A percentile compares a stretch with the other conserved stretches of the same genome.
These are phyloP conservation scores for Talaromyces verruculosus DNA, from an alignment of 2,329 filamentous ascomycete genomes.

Conservation along the genomic window DNA sequence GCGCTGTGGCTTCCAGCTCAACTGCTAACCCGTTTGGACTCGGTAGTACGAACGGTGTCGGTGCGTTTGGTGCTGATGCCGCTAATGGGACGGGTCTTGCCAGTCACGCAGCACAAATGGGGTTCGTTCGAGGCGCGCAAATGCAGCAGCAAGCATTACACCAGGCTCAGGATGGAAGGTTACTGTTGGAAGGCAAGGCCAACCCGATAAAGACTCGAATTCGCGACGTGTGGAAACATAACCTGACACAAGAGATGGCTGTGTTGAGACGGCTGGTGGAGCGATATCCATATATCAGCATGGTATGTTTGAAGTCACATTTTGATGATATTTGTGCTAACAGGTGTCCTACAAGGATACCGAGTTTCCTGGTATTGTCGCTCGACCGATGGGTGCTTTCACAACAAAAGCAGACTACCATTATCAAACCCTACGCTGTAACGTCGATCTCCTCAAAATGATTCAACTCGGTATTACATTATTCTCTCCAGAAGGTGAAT, in stretches of 20 bases:
- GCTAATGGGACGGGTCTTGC: conserved; percentile 68
- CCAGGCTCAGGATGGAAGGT: conserved; percentile 53
- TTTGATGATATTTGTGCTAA: background rate
- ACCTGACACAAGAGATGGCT: conserved; percentile 87
- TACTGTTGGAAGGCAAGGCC: conserved; percentile 56
- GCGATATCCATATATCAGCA: conserved; percentile 92
- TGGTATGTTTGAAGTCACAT: conserved; percentile 63
- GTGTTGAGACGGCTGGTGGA: conserved; percentile 79
- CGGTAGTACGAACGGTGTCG: conserved; percentile 54
- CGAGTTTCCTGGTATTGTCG: conserved; percentile 96
- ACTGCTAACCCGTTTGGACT: conserved; percentile 65
- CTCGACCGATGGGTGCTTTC: conserved; percentile 91
- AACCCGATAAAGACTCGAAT: conserved; percentile 72
- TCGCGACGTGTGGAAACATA: conserved; percentile 93
- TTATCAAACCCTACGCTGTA: conserved; percentile 95
- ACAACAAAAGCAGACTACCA: conserved; percentile 96
- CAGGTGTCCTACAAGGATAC: conserved; percentile 66
- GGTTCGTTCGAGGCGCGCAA: conserved; percentile 73
- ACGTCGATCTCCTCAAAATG: conserved; percentile 95
- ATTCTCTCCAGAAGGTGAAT: conserved; percentile 86
- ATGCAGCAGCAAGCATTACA: conserved; percentile 60
- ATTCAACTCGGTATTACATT: conserved; percentile 95
- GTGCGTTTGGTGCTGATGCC: conserved; percentile 57
- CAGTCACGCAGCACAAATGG: conserved; percentile 83
- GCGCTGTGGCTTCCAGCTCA: conserved; percentile 60